Conservation (phyloP, 768 basidiomycete genomes). For the Filobasidium wieringae region DNA sequence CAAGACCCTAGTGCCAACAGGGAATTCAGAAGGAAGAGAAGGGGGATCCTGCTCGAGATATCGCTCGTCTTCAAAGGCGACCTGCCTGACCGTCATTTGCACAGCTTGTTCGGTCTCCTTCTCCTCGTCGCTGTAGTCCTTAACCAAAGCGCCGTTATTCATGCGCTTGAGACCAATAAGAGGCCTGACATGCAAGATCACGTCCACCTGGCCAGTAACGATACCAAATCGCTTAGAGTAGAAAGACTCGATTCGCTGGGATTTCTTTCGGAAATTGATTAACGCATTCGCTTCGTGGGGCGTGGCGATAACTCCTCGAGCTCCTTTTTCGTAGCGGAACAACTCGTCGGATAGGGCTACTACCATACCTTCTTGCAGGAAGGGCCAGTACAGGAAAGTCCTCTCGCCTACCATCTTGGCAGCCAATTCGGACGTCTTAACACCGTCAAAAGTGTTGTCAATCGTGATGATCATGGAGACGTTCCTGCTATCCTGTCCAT, state of each 20-base stretch:
- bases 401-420: conserved; percentile 61
- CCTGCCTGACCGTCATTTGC: conserved; percentile 70
- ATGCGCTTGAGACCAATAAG: conserved; percentile 89
- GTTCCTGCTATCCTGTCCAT: conserved; percentile 77
- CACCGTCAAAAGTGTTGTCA: conserved; percentile 57
- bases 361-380: conserved; percentile 81
- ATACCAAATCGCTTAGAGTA: conserved; percentile 87
- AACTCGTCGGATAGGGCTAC: conserved; percentile 72
- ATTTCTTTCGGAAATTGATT: conserved; percentile 65
- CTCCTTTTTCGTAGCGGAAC: conserved; percentile 62
- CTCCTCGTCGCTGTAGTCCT: conserved; percentile 75
- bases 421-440: conserved; percentile 63
- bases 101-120: conserved; percentile 77
- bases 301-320: conserved; percentile 45
- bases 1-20: conserved; percentile 79
- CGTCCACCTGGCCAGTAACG: conserved; percentile 65
- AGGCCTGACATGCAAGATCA: conserved; percentile 76
- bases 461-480: conserved; percentile 87
- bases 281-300: conserved; percentile 61
- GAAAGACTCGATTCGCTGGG: conserved; percentile 64
- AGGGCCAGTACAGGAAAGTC: conserved; percentile 82
- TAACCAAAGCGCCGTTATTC: conserved; percentile 80
- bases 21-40: conserved; percentile 76
- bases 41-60: conserved; percentile 62
- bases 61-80: conserved; percentile 75